Conservation (phyloP, 2,329 filamentous ascomycete genomes). For the Cucurbitaria berberidis region DNA sequence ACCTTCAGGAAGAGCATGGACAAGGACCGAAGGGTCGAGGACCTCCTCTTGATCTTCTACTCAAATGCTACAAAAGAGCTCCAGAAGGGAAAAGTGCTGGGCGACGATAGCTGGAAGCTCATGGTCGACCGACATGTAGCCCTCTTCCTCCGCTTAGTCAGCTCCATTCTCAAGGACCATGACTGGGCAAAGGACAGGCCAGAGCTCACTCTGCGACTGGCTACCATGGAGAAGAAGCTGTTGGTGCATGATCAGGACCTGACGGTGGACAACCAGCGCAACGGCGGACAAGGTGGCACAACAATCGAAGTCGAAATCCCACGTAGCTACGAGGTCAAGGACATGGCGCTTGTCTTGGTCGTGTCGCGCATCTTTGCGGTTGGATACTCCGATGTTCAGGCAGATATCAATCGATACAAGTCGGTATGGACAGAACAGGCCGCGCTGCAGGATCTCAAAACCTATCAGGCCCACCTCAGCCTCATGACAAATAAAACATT, state of each 20-base stretch:
- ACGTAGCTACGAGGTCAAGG: conserved; percentile 89
- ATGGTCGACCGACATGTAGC: conserved; percentile 94
- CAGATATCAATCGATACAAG: conserved; percentile 83
- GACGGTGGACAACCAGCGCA: conserved; percentile 64
- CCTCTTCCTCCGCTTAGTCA: conserved; percentile 87
- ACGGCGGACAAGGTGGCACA: conserved; percentile 64
- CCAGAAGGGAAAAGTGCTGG: conserved; percentile 74
- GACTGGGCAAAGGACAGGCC: conserved; percentile 85
- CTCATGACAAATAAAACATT: conserved; percentile 78
- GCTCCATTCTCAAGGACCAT: conserved; percentile 78
- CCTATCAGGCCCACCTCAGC: conserved; percentile 88
- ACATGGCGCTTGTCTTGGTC: conserved; percentile 91
- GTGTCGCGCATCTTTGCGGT: conserved; percentile 87
- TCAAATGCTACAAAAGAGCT: conserved; percentile 92
- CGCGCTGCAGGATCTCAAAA: conserved; percentile 87
- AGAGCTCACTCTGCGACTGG: conserved; percentile 79
- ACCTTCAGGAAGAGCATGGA: conserved; percentile 90
- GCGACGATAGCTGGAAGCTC: conserved; percentile 88
- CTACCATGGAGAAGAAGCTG: conserved; percentile 88
- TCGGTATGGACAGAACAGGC: conserved; percentile 88
- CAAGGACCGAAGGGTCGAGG: conserved; percentile 91
- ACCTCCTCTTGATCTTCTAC: conserved; percentile 94
- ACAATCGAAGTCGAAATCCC: conserved; percentile 83
- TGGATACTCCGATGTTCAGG: conserved; percentile 78
- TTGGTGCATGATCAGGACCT: conserved; percentile 93